A percentile compares a stretch with the other conserved stretches of the same genome.
phyloP scores from a whole-genome alignment of 2,329 filamentous ascomycete genomes.

The Pyricularia sp. region DNA sequence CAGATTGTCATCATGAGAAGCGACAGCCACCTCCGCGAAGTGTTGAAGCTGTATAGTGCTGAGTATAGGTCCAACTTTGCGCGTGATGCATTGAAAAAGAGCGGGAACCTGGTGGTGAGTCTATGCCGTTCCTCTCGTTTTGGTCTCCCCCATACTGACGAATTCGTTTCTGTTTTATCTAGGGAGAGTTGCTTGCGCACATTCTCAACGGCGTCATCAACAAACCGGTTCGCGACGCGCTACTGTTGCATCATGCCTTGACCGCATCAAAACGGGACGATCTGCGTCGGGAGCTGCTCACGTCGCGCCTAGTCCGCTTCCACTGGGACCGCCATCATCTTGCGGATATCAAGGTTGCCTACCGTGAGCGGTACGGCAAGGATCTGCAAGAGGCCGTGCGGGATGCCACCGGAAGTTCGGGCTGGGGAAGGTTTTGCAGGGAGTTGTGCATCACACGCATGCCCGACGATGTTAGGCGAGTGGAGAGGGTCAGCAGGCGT shows the following conservation, averaged over 20 bases:
- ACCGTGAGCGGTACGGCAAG: slow-evolving; percentile 60
- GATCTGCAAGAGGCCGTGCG: slow-evolving; percentile 67
- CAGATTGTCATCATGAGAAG: slow-evolving; percentile 68
- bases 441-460: slow-evolving; percentile 52
- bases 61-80: slow-evolving; percentile 72
- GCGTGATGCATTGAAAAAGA: slow-evolving; percentile 74
- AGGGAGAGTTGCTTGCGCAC: slow-evolving; percentile 91
- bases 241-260: slow-evolving; percentile 83
- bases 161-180: neutral
- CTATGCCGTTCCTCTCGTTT: neutral
- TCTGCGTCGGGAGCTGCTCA: slow-evolving; percentile 72
- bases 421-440: slow-evolving; percentile 66
- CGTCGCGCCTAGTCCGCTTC: slow-evolving; percentile 72
- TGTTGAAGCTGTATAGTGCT: slow-evolving; percentile 63
- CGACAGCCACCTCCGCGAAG: slow-evolving; percentile 68
- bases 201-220: slow-evolving; percentile 96
- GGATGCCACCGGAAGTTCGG: slow-evolving; percentile 55
- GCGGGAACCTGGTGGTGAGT: slow-evolving; percentile 82
- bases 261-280: slow-evolving; percentile 57
- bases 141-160: neutral
- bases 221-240: slow-evolving; percentile 80
- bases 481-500: slow-evolving; percentile 22
- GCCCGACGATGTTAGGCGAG: slow-evolving; percentile 43
- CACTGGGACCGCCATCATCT: slow-evolving; percentile 88
- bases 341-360: slow-evolving; percentile 65